These are phyloP conservation scores for Penicillium sp. DNA, from an alignment of 2,329 filamentous ascomycete species.

Conservation along the genomic window DNA sequence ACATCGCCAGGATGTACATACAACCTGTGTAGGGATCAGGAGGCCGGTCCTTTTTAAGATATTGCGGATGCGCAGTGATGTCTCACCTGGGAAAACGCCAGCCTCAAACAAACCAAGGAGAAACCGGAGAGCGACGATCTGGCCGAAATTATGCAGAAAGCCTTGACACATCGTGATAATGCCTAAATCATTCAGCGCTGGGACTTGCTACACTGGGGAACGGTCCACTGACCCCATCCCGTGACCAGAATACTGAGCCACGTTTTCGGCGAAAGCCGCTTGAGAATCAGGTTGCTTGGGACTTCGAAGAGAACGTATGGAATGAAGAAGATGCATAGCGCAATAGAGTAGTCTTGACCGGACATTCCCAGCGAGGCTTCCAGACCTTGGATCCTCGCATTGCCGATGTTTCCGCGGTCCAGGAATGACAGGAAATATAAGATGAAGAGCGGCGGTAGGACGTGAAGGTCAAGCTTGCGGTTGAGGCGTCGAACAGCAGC, in stretches of 20 bases:
- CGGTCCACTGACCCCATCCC: background rate
- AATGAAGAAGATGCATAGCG: conserved; percentile 3
- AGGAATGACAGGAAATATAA: conserved; percentile 3
- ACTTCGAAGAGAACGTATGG: conserved; percentile 4
- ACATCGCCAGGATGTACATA: conserved; percentile 2
- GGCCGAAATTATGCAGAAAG: background rate
- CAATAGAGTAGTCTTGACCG: background rate
- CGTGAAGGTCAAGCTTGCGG: conserved; percentile 3
- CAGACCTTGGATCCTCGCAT: conserved; percentile 2
- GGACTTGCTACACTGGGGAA: background rate
- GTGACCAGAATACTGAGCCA: conserved; percentile 2
- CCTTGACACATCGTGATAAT: conserved; percentile 5
- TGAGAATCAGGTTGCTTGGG: conserved; percentile 1
- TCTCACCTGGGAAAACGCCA: too few species aligned
- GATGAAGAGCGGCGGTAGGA: background rate
- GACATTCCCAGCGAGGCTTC: conserved; percentile 2
- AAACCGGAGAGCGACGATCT: too few species aligned
- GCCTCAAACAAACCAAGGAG: too few species aligned
- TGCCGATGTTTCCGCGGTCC: conserved; percentile 5
- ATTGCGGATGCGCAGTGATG: background rate
- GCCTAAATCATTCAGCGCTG: conserved; percentile 1
- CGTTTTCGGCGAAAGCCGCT: background rate
- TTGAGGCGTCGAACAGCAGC: background rate
- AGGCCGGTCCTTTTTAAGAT: background rate
- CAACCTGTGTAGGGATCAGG: background rate